Conservation (phyloP, 306 rosid species). For the Glycine latifolia region DNA sequence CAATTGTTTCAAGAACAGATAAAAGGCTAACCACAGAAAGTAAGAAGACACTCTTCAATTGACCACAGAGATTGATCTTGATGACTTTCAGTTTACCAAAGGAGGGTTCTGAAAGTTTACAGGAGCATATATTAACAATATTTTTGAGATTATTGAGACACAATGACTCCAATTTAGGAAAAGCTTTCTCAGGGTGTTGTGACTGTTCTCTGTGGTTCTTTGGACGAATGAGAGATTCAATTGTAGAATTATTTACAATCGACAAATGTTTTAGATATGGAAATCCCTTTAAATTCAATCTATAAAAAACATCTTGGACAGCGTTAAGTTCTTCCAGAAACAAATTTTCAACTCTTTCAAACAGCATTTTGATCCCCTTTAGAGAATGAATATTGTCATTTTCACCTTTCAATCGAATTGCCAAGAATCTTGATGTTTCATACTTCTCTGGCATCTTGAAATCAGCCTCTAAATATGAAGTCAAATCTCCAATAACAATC, state of each 20-base stretch:
- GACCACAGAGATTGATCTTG: conserved; percentile 15
- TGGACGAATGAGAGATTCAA: conserved; percentile 36
- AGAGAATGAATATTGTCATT: conserved; percentile 34
- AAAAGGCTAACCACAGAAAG: conserved; percentile 20
- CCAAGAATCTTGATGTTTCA: conserved; percentile 41
- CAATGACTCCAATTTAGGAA: conserved; percentile 46
- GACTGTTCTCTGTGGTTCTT: background rate
- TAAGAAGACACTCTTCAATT: conserved; percentile 38
- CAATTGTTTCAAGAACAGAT: conserved; percentile 41
- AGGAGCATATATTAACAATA: conserved; percentile 16
- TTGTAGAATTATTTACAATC: conserved; percentile 13
- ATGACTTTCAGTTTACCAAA: conserved; percentile 48
- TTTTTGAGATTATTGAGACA: conserved; percentile 25
- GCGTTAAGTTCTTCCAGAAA: conserved; percentile 38
- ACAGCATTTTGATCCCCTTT: conserved; percentile 42
- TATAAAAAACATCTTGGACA: conserved; percentile 21
- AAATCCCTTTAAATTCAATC: conserved; percentile 43
- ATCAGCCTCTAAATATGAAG: conserved; percentile 2
- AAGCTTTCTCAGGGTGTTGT: conserved; percentile 10
- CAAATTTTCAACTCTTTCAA: conserved; percentile 49
- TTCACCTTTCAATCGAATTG: conserved; percentile 25
- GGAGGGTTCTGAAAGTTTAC: conserved; percentile 36
- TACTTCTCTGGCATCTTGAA: conserved; percentile 38
- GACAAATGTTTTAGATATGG: conserved; percentile 48
- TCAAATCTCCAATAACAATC: conserved; percentile 51